A percentile compares a stretch with the other conserved stretches of the same genome.
Evolutionary conservation across 495 filamentous ascomycete species (phyloP).

Genomic region (Podospora comata): DNA sequence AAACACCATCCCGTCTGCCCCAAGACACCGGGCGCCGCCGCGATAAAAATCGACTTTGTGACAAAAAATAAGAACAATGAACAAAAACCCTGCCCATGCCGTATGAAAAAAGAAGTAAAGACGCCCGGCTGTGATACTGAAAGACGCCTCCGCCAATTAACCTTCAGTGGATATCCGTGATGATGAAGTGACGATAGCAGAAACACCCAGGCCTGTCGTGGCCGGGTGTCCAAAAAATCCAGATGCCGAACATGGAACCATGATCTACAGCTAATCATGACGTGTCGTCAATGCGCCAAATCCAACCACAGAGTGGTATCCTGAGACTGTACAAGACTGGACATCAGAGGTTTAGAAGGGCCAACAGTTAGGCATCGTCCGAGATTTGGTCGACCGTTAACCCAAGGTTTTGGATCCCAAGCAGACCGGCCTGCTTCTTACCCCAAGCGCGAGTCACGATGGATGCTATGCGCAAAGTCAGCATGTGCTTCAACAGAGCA

Average conservation of each 20-base stretch:
- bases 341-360: conserved; percentile 12
- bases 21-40: conserved; percentile 30
- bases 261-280: conserved; percentile 23
- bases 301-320: conserved; percentile 35
- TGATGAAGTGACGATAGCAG: conserved; percentile 20
- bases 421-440: conserved; percentile 62
- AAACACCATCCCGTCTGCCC: conserved; percentile 24
- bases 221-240: conserved; percentile 17
- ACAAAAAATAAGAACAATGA: conserved; percentile 15
- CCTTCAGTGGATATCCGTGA: conserved; percentile 18
- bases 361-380: conserved; percentile 12
- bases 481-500: conserved; percentile 16
- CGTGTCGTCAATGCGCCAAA: conserved; percentile 26
- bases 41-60: conserved; percentile 25
- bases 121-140: conserved; percentile 10
- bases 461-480: conserved; percentile 60
- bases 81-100: conserved; percentile 12
- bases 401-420: conserved; percentile 42
- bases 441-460: conserved; percentile 90
- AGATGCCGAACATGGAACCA: conserved; percentile 23
- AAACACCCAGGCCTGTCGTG: conserved; percentile 6
- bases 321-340: conserved; percentile 25
- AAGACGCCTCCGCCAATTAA: conserved; percentile 13
- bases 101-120: conserved; percentile 11
- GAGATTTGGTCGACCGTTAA: conserved; percentile 44